Base-by-base conservation (phyloP, 257 asterid species). In the Primulina huaijiensis region DNA sequence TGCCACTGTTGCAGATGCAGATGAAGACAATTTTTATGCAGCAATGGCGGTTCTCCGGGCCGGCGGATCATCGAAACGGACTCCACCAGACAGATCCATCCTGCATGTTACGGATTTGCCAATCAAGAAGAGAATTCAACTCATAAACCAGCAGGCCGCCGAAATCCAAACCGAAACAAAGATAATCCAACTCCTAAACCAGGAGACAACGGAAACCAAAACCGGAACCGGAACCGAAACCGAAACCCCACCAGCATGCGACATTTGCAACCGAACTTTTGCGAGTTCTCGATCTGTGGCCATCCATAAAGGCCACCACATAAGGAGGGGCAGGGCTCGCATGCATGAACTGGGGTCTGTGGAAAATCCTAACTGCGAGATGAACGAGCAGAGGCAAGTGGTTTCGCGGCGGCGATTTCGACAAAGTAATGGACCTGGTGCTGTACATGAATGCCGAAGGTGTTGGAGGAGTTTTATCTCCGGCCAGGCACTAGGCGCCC, bases 251-350 rank as follows among this genome's bases (percentile, higher is more conserved):
- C 38, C 0, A 12, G 20, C 16, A 2, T 62, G 67, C 50, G 38
- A 5, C 29, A 0, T 31, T 6, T 33, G 29, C 38, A 43, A 25
- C 29, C 52, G 30, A 30, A 14, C 17, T 6, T 62, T 62, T 17
- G 52, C 67, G 7, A 62, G 27, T 11, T 34, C 3, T 30, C 52
- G 67, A 17, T 20, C 67, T 6, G 17, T 62, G 29, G 52, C 50
- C 30, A 21, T 38, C 14, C 67, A 62, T 14, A 62, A 34, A 23
- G 67, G 37, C 30, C 67, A 62, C 30, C 67, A 33, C 52, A 9
- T 23, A n/a, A 62, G 31, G 2, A n/a, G 7, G 67, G 11, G 8
- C 7, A 21, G 53, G 27, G 53, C 53, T 23, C 17, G 29, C 52
- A 19, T 2, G 29, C 16, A 19, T 53, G 67, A n/a, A 6, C 7